A percentile compares a stretch with the other conserved stretches of the same genome.
Evolutionary conservation across 805 yeast genomes (phyloP).

Genomic region (Wickerhamomyces chaumierensis): DNA sequence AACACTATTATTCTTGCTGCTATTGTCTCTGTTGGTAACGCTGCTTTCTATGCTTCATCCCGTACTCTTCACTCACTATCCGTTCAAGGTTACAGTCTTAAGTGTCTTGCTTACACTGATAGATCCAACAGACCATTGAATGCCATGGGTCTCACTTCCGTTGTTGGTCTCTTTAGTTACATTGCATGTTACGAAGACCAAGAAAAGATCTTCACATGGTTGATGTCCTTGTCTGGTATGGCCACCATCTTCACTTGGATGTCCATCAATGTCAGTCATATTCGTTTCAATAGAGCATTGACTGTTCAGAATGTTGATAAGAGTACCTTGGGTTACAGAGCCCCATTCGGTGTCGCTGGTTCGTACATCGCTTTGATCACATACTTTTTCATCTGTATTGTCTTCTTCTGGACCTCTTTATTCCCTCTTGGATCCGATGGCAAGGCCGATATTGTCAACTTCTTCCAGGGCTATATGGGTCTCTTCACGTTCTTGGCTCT

Average conservation of each 20-base stretch:
- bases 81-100: slow-evolving; percentile 52
- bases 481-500: slow-evolving; percentile 33
- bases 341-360: slow-evolving; percentile 41
- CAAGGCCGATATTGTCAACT: slow-evolving; percentile 24
- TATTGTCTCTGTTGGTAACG: slow-evolving; percentile 46
- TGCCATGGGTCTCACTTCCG: slow-evolving; percentile 36
- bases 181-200: slow-evolving; percentile 50
- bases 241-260: slow-evolving; percentile 56
- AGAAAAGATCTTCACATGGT: slow-evolving; percentile 52
- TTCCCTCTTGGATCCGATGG: slow-evolving; percentile 38
- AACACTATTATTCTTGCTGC: slow-evolving; percentile 57
- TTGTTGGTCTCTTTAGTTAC: slow-evolving; percentile 50
- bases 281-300: slow-evolving; percentile 49
- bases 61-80: slow-evolving; percentile 45
- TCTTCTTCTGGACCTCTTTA: slow-evolving; percentile 56
- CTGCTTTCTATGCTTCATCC: slow-evolving; percentile 38
- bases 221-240: slow-evolving; percentile 49
- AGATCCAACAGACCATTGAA: slow-evolving; percentile 48
- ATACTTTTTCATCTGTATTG: slow-evolving; percentile 36
- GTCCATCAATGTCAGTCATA: slow-evolving; percentile 40
- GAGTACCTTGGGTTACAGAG: slow-evolving; percentile 39
- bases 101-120: slow-evolving; percentile 38
- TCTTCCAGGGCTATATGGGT: slow-evolving; percentile 43
- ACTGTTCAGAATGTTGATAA: slow-evolving; percentile 36
- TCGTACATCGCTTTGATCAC: slow-evolving; percentile 37